A percentile compares a stretch with the other conserved stretches of the same genome.
Conservation (phyloP, 2,329 filamentous ascomycete genomes). For the Fusarium solani-melongenae region DNA sequence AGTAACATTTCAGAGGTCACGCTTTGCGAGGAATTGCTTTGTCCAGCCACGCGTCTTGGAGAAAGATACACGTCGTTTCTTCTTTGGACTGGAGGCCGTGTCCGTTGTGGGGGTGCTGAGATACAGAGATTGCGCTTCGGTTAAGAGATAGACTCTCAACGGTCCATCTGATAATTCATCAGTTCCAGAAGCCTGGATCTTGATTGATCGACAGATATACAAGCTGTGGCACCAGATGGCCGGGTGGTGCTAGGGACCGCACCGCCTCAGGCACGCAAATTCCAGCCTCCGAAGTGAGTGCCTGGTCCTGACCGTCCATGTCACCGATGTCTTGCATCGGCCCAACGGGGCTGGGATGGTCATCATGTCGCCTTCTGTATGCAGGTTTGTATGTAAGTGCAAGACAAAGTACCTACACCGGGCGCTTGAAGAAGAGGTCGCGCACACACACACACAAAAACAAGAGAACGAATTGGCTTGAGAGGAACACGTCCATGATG, state of each 20-base stretch:
- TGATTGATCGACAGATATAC: slow-evolving; percentile 1
- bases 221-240: not conserved
- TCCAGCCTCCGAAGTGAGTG: not conserved
- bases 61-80: not conserved
- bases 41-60: not conserved
- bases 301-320: not conserved
- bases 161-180: not conserved
- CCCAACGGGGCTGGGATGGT: slow-evolving; percentile 14
- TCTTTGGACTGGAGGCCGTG: not conserved
- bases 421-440: not conserved
- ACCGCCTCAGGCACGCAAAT: not conserved
- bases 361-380: not conserved
- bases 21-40: not conserved
- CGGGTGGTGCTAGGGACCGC: not conserved
- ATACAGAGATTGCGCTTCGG: not conserved
- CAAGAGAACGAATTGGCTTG: not conserved
- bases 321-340: slow-evolving; percentile 32
- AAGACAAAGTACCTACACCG: not conserved
- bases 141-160: not conserved
- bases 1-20: not conserved
- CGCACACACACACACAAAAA: not conserved
- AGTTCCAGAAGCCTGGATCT: not conserved
- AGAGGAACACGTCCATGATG: not conserved
- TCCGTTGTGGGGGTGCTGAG: not conserved
- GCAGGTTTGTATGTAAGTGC: not conserved